phyloP scores from a whole-genome alignment of 139 green algal genomes.

The Tetradesmus obliquus region DNA sequence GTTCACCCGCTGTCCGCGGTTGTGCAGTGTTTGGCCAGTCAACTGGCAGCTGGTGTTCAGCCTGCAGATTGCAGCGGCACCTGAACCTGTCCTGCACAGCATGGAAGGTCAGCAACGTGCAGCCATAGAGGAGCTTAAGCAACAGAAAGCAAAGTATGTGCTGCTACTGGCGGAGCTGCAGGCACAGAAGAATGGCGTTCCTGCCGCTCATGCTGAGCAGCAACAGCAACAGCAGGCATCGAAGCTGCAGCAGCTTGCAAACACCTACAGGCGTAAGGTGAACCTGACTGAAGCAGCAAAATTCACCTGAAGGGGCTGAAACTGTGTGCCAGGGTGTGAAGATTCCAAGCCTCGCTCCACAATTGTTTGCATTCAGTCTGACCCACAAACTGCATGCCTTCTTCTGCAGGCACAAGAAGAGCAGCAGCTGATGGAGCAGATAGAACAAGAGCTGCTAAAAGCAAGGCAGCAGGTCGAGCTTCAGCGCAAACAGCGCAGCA shows the following conservation, averaged over 20 bases:
- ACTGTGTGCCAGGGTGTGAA: no score
- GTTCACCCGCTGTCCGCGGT: not conserved
- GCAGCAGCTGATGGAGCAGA: not conserved
- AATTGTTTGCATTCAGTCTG: not conserved
- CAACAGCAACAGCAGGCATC: not conserved
- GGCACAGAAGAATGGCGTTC: not conserved
- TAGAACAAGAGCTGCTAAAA: not conserved
- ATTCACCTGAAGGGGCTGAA: no score
- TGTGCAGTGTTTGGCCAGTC: not conserved
- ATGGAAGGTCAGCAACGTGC: not conserved
- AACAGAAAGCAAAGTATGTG: not conserved
- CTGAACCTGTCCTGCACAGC: not conserved
- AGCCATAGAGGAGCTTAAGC: not conserved
- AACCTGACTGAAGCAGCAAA: not conserved
- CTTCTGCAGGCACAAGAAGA: not conserved
- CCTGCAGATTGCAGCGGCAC: not conserved
- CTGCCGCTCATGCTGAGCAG: not conserved
- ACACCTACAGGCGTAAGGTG: not conserved
- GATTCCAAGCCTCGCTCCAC: no score
- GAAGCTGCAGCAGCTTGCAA: not conserved
- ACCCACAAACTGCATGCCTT: not conserved
- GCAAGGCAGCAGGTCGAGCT: not conserved
- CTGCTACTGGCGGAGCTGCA: not conserved
- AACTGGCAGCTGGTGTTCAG: not conserved
- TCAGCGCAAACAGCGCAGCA: not conserved